Base-by-base conservation (phyloP, 306 rosid species). In the Lathyrus oleraceus region DNA sequence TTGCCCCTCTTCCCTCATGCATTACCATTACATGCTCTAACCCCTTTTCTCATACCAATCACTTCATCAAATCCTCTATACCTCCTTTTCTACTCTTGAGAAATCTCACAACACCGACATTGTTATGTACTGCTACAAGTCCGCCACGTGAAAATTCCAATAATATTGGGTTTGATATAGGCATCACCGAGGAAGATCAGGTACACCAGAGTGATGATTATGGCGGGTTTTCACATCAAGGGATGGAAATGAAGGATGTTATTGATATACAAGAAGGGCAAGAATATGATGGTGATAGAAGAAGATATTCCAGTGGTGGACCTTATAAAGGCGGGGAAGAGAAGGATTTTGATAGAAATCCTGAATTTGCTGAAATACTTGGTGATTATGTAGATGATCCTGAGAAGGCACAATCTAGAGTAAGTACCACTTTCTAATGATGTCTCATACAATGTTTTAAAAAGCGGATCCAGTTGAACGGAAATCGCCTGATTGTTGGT, bases 301-400 rank as follows among this genome's bases (percentile, higher is more conserved):
- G 23, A 14, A 60, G 79, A 35, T 84, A 83, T 77, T 78, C 66
- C 11, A 62, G 63, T 59, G 62, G 40, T n/a, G 79, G 87, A 71
- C 78, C 80, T 47, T 71, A 78, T 70, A 47, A 70, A 40, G 89
- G 87, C 73, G 76, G 54, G 76, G 81, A 59, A 43, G 89, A 78
- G 72, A 85, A 72, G 61, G 91, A 93, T 51, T 82, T 75, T 35
- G 98, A 90, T 58, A 70, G 84, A 67, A 91, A 93, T 76, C 97
- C 98, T 35, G 98, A 90, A 68, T 74, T 86, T 20, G 98, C 96
- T 79, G 87, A 90, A 23, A 88, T 90, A 69, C 66, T 93, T 52
- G 96, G 96, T 40, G 70, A 36, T 74, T 81, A 73, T 75, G 77
- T 93, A 13, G 96, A 90, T 61, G 80, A 93, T 67, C 98, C 97